Evolutionary conservation across 2,329 filamentous ascomycete genomes (phyloP).

Genomic region (Samsoniella hepiali): DNA sequence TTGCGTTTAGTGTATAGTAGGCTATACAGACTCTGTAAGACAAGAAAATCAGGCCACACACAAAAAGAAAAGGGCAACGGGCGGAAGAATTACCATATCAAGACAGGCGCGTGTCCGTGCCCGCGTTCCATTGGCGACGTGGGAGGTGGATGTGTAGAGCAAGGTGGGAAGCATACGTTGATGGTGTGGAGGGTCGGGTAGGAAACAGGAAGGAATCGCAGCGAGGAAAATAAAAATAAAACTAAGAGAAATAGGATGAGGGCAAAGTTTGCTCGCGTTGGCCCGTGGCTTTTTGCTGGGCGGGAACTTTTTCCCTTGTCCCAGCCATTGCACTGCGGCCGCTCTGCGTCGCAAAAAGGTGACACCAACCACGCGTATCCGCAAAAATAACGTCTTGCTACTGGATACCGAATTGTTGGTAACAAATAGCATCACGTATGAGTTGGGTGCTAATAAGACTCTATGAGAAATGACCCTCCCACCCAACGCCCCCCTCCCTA

Average conservation of each 20-base stretch:
- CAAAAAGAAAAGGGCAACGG: neutral
- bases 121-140: neutral
- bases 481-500: neutral
- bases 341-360: slow-evolving; percentile 1
- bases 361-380: slow-evolving; percentile 1
- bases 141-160: neutral
- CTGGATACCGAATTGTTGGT: slow-evolving; percentile 8
- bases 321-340: neutral
- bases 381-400: neutral
- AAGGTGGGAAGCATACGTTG: too few relatives aligned
- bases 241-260: neutral
- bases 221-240: neutral
- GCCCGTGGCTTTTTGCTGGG: neutral
- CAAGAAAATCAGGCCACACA: neutral
- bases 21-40: neutral
- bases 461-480: slow-evolving; percentile 7
- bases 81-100: neutral
- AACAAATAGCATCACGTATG: slow-evolving; percentile 10
- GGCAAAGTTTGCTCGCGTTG: neutral
- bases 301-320: neutral
- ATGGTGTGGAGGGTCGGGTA: neutral
- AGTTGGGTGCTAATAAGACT: slow-evolving; percentile 13
- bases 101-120: neutral
- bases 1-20: neutral
- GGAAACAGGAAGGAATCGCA: too few relatives aligned